Evolutionary conservation across 257 asterid species (phyloP).

Genomic region (Scutellaria barbata): DNA sequence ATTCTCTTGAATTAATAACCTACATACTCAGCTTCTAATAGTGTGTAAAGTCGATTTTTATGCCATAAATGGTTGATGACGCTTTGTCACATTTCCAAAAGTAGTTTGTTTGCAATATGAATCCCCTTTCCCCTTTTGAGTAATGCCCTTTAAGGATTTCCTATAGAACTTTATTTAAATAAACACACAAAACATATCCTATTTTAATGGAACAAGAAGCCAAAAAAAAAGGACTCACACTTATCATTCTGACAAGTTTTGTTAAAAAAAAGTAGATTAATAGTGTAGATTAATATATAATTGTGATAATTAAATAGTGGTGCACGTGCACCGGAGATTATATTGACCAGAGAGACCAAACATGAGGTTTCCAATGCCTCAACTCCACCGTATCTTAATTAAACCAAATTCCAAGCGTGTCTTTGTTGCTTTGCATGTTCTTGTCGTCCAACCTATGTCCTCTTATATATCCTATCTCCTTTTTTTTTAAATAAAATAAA

Average conservation of each 20-base stretch:
- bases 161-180: not conserved
- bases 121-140: conserved; percentile 25
- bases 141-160: conserved; percentile 26
- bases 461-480: too few species aligned
- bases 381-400: conserved; percentile 31
- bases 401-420: conserved; percentile 45
- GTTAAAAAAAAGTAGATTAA: conserved; percentile 16
- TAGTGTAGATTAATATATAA: not conserved
- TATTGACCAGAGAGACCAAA: conserved; percentile 55
- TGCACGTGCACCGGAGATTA: conserved; percentile 58
- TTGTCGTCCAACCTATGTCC: conserved; percentile 32
- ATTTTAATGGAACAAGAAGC: not conserved
- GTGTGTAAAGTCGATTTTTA: conserved; percentile 21
- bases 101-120: conserved; percentile 29
- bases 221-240: not conserved
- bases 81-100: conserved; percentile 33
- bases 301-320: conserved; percentile 41
- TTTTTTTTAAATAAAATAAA: too few species aligned
- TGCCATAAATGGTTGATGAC: conserved; percentile 18
- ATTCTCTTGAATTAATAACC: too few species aligned
- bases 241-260: conserved; percentile 35
- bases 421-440: conserved; percentile 55
- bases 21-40: not conserved
- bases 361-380: conserved; percentile 45
- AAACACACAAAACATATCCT: not conserved